Evolutionary conservation across 495 filamentous ascomycete genomes (phyloP).

Genomic region (Talaromyces thailandensis): DNA sequence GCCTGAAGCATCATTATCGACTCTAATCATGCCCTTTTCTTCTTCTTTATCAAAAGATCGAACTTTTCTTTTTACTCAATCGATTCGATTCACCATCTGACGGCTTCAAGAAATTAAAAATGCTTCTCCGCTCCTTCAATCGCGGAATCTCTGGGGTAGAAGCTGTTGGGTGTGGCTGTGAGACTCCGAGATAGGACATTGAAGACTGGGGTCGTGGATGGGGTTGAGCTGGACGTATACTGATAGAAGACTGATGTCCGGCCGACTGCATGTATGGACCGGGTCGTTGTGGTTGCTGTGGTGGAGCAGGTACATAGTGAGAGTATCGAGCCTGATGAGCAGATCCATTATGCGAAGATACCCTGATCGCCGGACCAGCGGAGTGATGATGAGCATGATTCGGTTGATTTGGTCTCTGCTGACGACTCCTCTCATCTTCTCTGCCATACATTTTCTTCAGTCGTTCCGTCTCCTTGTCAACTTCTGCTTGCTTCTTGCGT

Average conservation of each 20-base stretch:
- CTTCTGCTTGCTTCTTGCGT: slow-evolving; percentile 55
- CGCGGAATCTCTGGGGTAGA: slow-evolving; percentile 9
- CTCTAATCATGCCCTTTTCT: neutral
- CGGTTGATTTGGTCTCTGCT: slow-evolving; percentile 17
- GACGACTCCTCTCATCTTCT: slow-evolving; percentile 32
- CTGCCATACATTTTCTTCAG: slow-evolving; percentile 64
- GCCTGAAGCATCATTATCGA: neutral
- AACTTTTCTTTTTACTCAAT: slow-evolving; percentile 43
- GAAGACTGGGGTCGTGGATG: slow-evolving; percentile 11
- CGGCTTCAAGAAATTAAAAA: slow-evolving; percentile 36
- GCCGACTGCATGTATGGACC: slow-evolving; percentile 21
- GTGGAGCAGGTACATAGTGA: slow-evolving; percentile 9
- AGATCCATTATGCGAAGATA: slow-evolving; percentile 9
- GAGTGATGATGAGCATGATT: slow-evolving; percentile 16
- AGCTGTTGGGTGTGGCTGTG: neutral
- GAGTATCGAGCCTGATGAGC: slow-evolving; percentile 14
- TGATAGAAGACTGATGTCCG: slow-evolving; percentile 4
- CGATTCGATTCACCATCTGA: slow-evolving; percentile 20
- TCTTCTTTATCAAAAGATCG: slow-evolving; percentile 31
- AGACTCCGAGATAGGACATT: slow-evolving; percentile 4
- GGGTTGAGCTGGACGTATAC: neutral
- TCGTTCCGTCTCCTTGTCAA: slow-evolving; percentile 79
- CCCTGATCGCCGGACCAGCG: slow-evolving; percentile 4
- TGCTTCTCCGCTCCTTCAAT: slow-evolving; percentile 37
- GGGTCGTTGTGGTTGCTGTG: slow-evolving; percentile 12